Percentiles rank a stretch among this genome's conserved stretches.
Conservation (phyloP, 768 basidiomycete species). For the Naematelia aurantialba region DNA sequence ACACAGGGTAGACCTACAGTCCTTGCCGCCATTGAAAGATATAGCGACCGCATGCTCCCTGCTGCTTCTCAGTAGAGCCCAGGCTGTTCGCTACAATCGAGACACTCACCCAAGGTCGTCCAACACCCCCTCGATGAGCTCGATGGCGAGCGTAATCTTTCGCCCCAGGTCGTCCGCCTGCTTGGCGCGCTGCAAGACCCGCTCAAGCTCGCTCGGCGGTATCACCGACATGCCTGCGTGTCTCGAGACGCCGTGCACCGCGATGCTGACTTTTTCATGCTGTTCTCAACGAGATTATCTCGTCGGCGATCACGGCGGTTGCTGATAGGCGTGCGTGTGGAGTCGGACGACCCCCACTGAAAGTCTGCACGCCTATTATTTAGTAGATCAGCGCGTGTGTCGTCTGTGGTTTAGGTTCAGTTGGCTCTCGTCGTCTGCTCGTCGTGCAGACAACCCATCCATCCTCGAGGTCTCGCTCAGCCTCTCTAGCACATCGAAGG, state of each 20-base stretch:
- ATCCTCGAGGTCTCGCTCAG: not conserved
- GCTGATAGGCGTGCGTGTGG: not conserved
- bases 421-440: not conserved
- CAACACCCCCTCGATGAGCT: slow-evolving; percentile 73
- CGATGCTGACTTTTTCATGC: too few relatives aligned
- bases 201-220: slow-evolving; percentile 15
- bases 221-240: slow-evolving; percentile 8
- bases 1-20: slow-evolving; percentile 59
- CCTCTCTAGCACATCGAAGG: not conserved
- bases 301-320: not conserved
- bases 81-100: not conserved
- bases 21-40: slow-evolving; percentile 98
- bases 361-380: not conserved
- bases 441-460: not conserved
- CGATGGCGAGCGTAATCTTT: slow-evolving; percentile 67
- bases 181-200: slow-evolving; percentile 31
- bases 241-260: not conserved
- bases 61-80: slow-evolving; percentile 6
- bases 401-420: too few relatives aligned
- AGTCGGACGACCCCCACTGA: not conserved
- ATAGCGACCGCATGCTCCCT: slow-evolving; percentile 72
- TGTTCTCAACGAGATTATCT: too few relatives aligned
- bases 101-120: slow-evolving; percentile 73
- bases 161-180: slow-evolving; percentile 25
- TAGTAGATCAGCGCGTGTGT: not conserved